phyloP scores from a whole-genome alignment of 306 rosid species.

The Carpinus viminea region DNA sequence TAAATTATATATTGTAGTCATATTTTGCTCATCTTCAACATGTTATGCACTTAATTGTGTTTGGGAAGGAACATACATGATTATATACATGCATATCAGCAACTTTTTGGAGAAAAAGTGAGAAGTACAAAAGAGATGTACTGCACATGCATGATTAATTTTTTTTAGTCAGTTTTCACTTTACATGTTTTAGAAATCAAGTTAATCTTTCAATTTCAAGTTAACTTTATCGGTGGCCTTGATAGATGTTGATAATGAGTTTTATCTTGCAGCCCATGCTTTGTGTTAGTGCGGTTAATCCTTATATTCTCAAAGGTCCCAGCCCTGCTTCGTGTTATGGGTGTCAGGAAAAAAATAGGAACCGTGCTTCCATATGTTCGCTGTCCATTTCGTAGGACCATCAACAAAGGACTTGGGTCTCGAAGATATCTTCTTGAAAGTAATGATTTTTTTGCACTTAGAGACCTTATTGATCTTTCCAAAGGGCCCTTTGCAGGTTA shows the following conservation, averaged over 20 bases:
- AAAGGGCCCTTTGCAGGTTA: slow-evolving; percentile 96
- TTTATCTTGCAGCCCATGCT: slow-evolving; percentile 97
- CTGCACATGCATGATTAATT: background rate
- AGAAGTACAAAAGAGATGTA: background rate
- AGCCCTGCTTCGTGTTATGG: slow-evolving; percentile 79
- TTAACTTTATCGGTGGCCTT: background rate
- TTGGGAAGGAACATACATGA: background rate
- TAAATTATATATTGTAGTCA: too few relatives aligned
- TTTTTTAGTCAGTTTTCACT: background rate
- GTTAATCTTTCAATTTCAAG: slow-evolving; percentile 8
- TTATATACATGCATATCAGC: background rate
- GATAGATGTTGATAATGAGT: slow-evolving; percentile 23
- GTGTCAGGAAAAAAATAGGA: slow-evolving; percentile 80
- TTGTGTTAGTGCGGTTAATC: slow-evolving; percentile 97
- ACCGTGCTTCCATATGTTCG: slow-evolving; percentile 79
- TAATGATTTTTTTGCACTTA: slow-evolving; percentile 91
- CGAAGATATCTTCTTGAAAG: slow-evolving; percentile 84
- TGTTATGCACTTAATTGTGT: too few relatives aligned
- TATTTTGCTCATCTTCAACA: too few relatives aligned
- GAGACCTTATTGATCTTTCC: slow-evolving; percentile 97
- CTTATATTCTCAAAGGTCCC: slow-evolving; percentile 93
- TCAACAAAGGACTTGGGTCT: slow-evolving; percentile 80
- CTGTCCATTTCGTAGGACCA: slow-evolving; percentile 81
- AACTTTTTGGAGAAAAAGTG: background rate
- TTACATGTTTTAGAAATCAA: background rate